phyloP scores from a whole-genome alignment of 2,329 filamentous ascomycete genomes.

The Fusarium sp. region DNA sequence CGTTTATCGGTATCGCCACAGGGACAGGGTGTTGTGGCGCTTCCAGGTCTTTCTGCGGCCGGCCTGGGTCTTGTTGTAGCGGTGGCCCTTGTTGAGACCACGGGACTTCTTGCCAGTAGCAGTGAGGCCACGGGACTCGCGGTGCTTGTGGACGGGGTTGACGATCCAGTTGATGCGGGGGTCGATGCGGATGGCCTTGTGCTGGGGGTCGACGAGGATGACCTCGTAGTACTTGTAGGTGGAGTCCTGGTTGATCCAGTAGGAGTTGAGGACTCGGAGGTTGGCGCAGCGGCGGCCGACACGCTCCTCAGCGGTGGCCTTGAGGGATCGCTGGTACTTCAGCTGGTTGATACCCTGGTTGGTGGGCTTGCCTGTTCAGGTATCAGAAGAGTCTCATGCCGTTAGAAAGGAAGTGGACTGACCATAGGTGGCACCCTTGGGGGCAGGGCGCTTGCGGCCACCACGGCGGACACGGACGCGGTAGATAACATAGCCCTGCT shows the following conservation, averaged over 20 bases:
- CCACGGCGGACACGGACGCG: conserved; percentile 97
- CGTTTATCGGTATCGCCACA: conserved; percentile 95
- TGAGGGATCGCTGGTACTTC: conserved; percentile 99
- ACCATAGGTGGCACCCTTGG: conserved; percentile 99
- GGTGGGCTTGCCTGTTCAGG: conserved; percentile 91
- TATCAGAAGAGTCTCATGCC: conserved; percentile 31
- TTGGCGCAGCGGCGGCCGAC: conserved; percentile 99
- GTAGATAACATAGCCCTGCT: conserved; percentile 99
- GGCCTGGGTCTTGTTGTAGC: conserved; percentile 97
- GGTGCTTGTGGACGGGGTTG: conserved; percentile 99
- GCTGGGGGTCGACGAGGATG: conserved; percentile 99
- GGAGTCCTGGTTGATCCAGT: conserved; percentile 99
- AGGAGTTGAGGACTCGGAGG: conserved; percentile 99
- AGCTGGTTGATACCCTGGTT: conserved; percentile 99
- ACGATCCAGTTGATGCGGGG: conserved; percentile 99
- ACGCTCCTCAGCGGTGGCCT: conserved; percentile 98
- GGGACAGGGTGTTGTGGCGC: conserved; percentile 98
- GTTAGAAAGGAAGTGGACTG: conserved; percentile 54
- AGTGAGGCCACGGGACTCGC: conserved; percentile 96
- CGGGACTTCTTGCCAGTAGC: conserved; percentile 99
- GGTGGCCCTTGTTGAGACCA: conserved; percentile 99
- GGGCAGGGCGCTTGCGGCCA: conserved; percentile 96
- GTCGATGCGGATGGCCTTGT: conserved; percentile 99
- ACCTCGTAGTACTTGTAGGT: conserved; percentile 99
- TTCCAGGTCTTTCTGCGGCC: conserved; percentile 99